phyloP scores from a whole-genome alignment of 805 yeast species.

The Pichia nakasei region DNA sequence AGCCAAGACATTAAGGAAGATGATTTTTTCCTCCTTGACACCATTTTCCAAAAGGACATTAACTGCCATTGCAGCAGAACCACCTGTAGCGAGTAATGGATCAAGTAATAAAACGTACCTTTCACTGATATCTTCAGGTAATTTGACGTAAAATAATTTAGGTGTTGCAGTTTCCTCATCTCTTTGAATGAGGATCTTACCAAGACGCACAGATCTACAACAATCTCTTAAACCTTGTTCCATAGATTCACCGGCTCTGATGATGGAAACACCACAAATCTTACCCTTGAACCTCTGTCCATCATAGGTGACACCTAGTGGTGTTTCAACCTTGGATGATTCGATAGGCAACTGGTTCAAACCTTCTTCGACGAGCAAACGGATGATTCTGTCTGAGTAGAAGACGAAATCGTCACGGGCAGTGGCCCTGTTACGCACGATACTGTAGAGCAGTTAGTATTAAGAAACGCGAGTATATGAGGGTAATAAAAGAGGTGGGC shows the following conservation, averaged over 20 bases:
- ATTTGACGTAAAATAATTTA: constrained; percentile 82
- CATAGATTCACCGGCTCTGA: constrained; percentile 98
- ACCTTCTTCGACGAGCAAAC: constrained; percentile 91
- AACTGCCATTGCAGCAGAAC: constrained; percentile 95
- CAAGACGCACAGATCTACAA: constrained; percentile 91
- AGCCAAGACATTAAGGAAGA: constrained; percentile 85
- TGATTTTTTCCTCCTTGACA: constrained; percentile 77
- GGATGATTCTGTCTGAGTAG: constrained; percentile 89
- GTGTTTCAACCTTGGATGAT: constrained; percentile 57
- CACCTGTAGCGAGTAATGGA: constrained; percentile 99
- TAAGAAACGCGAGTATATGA: too few relatives aligned
- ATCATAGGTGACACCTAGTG: constrained; percentile 58
- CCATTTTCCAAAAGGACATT: constrained; percentile 84
- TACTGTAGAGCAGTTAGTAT: constrained; percentile 27
- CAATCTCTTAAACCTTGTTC: constrained; percentile 97
- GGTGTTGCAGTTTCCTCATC: constrained; percentile 97
- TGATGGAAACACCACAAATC: constrained; percentile 96
- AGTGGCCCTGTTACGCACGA: constrained; percentile 76
- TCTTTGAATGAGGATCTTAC: constrained; percentile 93
- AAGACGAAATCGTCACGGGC: constrained; percentile 88
- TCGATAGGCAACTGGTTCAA: constrained; percentile 90
- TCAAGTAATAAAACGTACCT: constrained; percentile 87
- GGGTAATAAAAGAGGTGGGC: too few relatives aligned
- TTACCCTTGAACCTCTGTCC: constrained; percentile 85
- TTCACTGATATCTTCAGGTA: constrained; percentile 85